These are phyloP conservation scores for Adansonia rubrostipa DNA, from an alignment of 441 rosid species.

Conservation along the genomic window DNA sequence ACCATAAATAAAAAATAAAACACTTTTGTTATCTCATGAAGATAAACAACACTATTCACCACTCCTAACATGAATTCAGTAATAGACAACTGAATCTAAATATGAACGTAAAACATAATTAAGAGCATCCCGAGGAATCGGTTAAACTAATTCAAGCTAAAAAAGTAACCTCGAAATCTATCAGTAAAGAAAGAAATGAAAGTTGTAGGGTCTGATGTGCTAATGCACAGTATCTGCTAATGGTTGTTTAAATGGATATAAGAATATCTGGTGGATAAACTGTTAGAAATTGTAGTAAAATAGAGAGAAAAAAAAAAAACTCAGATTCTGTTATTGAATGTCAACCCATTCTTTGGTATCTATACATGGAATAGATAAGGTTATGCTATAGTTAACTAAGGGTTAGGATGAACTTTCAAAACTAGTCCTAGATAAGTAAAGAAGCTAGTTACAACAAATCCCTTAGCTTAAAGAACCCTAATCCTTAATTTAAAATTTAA, in stretches of 20 bases:
- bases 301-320: too few relatives aligned
- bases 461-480: too few relatives aligned
- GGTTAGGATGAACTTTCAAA: too few relatives aligned
- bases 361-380: too few relatives aligned
- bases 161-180: neutral
- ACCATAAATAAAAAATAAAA: conserved; percentile 20
- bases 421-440: too few relatives aligned
- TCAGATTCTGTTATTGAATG: too few relatives aligned
- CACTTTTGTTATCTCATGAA: neutral
- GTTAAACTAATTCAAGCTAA: neutral
- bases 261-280: neutral
- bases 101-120: neutral
- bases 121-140: neutral
- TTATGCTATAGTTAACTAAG: too few relatives aligned
- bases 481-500: too few relatives aligned
- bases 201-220: neutral
- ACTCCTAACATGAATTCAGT: neutral
- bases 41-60: neutral
- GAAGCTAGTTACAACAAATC: too few relatives aligned
- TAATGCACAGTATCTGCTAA: neutral
- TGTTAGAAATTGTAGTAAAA: too few relatives aligned
- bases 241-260: neutral
- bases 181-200: neutral
- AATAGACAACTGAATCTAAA: neutral
- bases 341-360: too few relatives aligned